phyloP scores from a whole-genome alignment of 192 early-diverging fungal genomes.

The Gryganskiella cystojenkinii region DNA sequence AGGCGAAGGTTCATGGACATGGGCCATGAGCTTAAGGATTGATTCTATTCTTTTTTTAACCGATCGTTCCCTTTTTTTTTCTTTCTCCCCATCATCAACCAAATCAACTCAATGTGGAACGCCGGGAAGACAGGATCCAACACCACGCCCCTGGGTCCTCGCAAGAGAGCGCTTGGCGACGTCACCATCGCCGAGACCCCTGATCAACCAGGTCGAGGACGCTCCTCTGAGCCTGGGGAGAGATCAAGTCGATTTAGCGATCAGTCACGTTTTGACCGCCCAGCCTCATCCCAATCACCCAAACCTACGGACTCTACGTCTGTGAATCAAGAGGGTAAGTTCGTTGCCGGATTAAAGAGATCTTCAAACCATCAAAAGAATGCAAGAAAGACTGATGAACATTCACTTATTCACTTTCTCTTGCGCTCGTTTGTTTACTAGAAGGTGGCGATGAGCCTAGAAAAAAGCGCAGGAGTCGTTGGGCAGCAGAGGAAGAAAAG shows the following conservation, averaged over 20 bases:
- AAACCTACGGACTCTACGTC: not conserved
- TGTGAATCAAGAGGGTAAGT: not conserved
- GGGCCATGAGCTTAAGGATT: too few relatives aligned
- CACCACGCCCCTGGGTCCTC: constrained; percentile 36
- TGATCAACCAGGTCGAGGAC: constrained; percentile 19
- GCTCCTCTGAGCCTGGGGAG: constrained; percentile 12
- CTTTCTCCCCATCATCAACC: not conserved
- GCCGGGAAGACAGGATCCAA: constrained; percentile 44
- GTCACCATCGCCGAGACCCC: constrained; percentile 3
- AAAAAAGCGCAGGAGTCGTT: constrained; percentile 85
- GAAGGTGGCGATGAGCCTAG: constrained; percentile 61
- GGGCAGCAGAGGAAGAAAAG: constrained; percentile 83
- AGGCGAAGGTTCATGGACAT: too few relatives aligned
- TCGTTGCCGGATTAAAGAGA: not conserved
- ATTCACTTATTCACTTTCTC: not conserved
- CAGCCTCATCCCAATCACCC: not conserved
- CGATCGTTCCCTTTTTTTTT: not conserved
- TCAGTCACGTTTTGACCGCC: too few relatives aligned
- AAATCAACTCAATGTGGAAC: constrained; percentile 30
- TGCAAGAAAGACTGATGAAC: too few relatives aligned
- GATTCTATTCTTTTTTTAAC: not conserved
- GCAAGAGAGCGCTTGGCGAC: constrained; percentile 45
- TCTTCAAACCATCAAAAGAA: not conserved
- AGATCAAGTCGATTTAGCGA: constrained; percentile 1
- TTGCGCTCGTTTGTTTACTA: too few relatives aligned